These are phyloP conservation scores for Kodamaea fungicola DNA, from an alignment of 1,139 yeast genomes.

Conservation along the genomic window DNA sequence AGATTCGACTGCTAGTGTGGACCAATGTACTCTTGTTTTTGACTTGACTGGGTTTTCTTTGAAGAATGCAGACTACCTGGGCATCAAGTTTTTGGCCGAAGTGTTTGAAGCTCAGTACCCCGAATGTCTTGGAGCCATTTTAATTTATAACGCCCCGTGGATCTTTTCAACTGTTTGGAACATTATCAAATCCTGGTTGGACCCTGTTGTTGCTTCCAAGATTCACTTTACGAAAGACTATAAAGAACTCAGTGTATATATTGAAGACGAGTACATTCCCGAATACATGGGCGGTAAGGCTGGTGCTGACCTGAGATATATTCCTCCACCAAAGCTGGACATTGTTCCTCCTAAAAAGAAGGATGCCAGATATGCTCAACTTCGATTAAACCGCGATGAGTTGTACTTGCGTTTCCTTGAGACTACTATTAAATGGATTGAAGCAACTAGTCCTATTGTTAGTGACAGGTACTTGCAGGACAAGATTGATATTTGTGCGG, in stretches of 20 bases:
- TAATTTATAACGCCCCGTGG: slow-evolving; percentile 50
- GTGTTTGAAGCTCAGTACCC: slow-evolving; percentile 49
- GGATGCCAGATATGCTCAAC: slow-evolving; percentile 26
- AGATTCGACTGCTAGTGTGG: slow-evolving; percentile 34
- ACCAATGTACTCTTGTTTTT: slow-evolving; percentile 39
- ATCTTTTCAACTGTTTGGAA: slow-evolving; percentile 47
- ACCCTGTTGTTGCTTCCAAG: slow-evolving; percentile 45
- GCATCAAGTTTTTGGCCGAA: slow-evolving; percentile 43
- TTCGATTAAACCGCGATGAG: slow-evolving; percentile 32
- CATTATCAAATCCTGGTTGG: slow-evolving; percentile 44
- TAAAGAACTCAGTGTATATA: slow-evolving; percentile 29
- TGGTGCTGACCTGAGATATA: slow-evolving; percentile 24
- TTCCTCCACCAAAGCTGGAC: slow-evolving; percentile 28
- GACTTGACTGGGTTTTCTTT: slow-evolving; percentile 47
- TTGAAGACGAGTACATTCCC: slow-evolving; percentile 36
- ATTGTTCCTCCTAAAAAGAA: slow-evolving; percentile 26
- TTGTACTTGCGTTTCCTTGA: slow-evolving; percentile 30
- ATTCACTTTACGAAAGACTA: slow-evolving; percentile 41
- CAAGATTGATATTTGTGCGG: slow-evolving; percentile 28
- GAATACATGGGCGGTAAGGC: slow-evolving; percentile 41
- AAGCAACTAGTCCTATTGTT: slow-evolving; percentile 37
- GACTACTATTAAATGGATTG: slow-evolving; percentile 40
- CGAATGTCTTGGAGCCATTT: slow-evolving; percentile 40
- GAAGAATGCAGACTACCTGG: slow-evolving; percentile 43
- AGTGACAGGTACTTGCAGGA: slow-evolving; percentile 40